Evolutionary conservation across 2,329 filamentous ascomycete species (phyloP), one percentile per base, ranked within the genome.

Genomic region (Trichoderma pleuroti): DNA sequence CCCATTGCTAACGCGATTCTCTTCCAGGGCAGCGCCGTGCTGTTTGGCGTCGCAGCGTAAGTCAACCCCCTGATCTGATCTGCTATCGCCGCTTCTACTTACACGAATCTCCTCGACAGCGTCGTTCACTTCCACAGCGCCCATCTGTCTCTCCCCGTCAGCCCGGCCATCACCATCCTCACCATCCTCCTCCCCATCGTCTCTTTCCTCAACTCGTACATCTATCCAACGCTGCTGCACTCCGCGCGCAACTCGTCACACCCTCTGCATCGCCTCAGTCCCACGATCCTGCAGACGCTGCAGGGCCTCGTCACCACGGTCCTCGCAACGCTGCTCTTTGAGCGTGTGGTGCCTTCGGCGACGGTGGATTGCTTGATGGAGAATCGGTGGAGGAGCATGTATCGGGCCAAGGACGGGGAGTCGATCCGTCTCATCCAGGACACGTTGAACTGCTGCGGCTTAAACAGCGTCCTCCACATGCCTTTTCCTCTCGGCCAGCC

Each of bases 361-460:
- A 54, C 73, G 1, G 72, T 80, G 9, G 74, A 82, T n/a, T 92
- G 91, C 76, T 80, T 82, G 1, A 78, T 93, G n/a, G 81, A 87
- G 10, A 80, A 81, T 4, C 78, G 77, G 49, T 93, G 91, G 91
- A 80, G 82, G 74, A 73, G 71, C 3, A 76, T 92, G 70, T 92
- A 83, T 74, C 77, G 73, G 0, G 74, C 75, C 0, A 87, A 89
- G 72, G 82, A 92, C 68, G 83, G 73, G 1, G 73, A 74, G 0
- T 78, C 83, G 2, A 86, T 93, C 70, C 81, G 84, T 54, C 78
- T 80, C 2, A 90, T 93, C 64, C 91, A 93, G 75, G 88, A 93
- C 76, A 78, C 84, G 0, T 85, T 92, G 36, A 77, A 85, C 9
- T 93, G 91, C 80, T 93, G 91, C 74, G 91, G 91, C 0, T 82